Conservation (phyloP, 2,329 filamentous ascomycete species). For the Sporothrix pseudoabietina region DNA sequence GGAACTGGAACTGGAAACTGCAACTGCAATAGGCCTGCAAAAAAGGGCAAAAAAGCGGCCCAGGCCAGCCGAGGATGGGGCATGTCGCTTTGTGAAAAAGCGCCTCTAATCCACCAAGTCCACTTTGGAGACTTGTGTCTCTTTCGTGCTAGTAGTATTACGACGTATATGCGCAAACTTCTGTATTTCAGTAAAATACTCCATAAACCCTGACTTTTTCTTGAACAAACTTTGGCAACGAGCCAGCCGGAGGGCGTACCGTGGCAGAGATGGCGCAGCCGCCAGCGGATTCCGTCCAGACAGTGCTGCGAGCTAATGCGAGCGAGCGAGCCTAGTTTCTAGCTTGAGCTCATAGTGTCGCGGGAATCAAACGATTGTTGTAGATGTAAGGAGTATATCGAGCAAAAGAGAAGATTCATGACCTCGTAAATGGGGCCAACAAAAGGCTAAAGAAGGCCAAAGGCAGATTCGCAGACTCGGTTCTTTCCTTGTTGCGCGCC, state of each 20-base stretch:
- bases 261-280: constrained; percentile 24
- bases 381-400: no score
- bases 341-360: not conserved
- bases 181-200: not conserved
- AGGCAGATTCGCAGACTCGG: not conserved
- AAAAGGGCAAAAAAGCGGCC: not conserved
- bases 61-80: not conserved
- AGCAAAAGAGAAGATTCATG: not conserved
- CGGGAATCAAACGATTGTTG: not conserved
- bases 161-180: no score
- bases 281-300: constrained; percentile 23
- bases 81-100: not conserved
- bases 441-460: not conserved
- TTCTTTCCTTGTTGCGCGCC: not conserved
- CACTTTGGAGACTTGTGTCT: not conserved
- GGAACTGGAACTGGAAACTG: not conserved
- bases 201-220: no score
- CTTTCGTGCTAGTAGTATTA: not conserved
- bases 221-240: not conserved
- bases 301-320: constrained; percentile 21
- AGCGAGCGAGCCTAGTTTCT: constrained; percentile 12
- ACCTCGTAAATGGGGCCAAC: not conserved
- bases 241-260: constrained; percentile 33
- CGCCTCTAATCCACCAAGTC: constrained; percentile 3
- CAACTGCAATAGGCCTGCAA: not conserved